Percentiles rank a stretch among this genome's conserved stretches.
Evolutionary conservation across 164 flowering plant species (phyloP).

Genomic region (Chimonanthus praecox): DNA sequence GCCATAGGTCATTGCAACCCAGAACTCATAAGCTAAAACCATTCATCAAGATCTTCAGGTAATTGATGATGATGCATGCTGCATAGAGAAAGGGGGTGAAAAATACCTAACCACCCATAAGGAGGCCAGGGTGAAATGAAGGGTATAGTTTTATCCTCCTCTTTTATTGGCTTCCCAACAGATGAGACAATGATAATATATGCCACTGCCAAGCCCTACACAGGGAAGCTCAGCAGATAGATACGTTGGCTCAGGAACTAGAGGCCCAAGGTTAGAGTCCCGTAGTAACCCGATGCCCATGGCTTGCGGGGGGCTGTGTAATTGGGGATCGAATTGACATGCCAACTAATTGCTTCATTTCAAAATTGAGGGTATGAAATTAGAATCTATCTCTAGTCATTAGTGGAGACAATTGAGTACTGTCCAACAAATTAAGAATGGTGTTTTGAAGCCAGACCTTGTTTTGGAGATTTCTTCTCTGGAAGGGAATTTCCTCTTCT

Average conservation of each 20-base stretch:
- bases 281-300: not conserved
- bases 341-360: not conserved
- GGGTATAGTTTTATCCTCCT: too few species aligned
- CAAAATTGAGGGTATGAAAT: not conserved
- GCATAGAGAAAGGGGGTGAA: too few species aligned
- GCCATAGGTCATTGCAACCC: too few species aligned
- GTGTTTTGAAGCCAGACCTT: conserved; percentile 29
- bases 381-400: not conserved
- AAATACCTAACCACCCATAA: too few species aligned
- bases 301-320: too few species aligned
- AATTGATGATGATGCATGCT: too few species aligned
- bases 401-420: not conserved
- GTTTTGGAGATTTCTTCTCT: conserved; percentile 47
- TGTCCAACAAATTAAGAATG: not conserved
- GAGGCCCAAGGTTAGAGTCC: not conserved
- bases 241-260: not conserved
- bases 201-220: not conserved
- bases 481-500: conserved; percentile 42
- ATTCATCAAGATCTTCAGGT: too few species aligned
- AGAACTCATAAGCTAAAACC: too few species aligned
- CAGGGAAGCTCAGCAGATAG: not conserved
- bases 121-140: too few species aligned
- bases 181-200: not conserved
- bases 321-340: too few species aligned
- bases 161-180: not conserved